phyloP scores from a whole-genome alignment of 768 basidiomycete species.

The Hygrophoropsis aurantiaca region DNA sequence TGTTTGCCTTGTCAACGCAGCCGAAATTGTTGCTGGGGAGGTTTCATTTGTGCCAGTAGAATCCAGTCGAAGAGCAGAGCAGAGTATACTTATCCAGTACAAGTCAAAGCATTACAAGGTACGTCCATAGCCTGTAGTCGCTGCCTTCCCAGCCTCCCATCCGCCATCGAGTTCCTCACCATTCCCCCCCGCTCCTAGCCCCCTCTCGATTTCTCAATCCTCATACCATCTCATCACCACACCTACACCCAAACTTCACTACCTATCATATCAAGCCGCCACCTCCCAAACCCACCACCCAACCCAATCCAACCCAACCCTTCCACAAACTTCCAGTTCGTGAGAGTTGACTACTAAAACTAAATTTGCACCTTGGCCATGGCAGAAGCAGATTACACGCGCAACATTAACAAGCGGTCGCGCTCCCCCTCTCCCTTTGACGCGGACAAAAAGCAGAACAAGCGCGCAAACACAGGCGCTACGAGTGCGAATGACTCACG shows the following conservation, averaged over 20 bases:
- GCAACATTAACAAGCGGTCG: no score
- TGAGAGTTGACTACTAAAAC: slow-evolving; percentile 37
- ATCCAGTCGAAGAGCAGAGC: no score
- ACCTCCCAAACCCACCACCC: slow-evolving; percentile 43
- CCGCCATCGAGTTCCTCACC: slow-evolving; percentile 59
- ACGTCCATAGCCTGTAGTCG: no score
- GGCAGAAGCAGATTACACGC: slow-evolving; percentile 83
- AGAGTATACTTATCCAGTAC: no score
- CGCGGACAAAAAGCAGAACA: slow-evolving; percentile 73
- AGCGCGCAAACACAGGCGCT: slow-evolving; percentile 82
- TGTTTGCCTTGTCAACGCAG: no score
- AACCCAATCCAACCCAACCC: no score
- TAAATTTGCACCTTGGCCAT: slow-evolving; percentile 75
- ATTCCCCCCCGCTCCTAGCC: slow-evolving; percentile 51
- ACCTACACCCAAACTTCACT: no score
- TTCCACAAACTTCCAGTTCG: no score
- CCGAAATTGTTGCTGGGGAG: no score
- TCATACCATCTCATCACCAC: slow-evolving; percentile 35
- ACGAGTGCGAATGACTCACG: slow-evolving; percentile 63
- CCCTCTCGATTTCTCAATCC: slow-evolving; percentile 38
- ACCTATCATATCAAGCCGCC: slow-evolving; percentile 42
- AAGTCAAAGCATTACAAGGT: no score
- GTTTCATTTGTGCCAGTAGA: no score
- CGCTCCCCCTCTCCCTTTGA: slow-evolving; percentile 86
- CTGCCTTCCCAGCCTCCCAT: slow-evolving; percentile 52